Evolutionary conservation across 345 rosid genomes (phyloP).

Genomic region (Eucalyptus microcorys): DNA sequence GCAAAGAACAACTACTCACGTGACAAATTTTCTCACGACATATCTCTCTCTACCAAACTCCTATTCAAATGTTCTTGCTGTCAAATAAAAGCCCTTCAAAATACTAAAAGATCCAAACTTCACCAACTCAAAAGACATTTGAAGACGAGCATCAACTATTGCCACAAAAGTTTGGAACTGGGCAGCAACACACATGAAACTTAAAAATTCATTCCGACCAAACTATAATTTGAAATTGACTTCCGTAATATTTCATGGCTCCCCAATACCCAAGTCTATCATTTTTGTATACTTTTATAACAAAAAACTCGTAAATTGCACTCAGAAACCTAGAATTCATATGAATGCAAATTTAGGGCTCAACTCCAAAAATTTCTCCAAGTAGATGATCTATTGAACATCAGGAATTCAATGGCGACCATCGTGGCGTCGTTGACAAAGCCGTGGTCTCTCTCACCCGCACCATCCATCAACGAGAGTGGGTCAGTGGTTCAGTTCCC

Average conservation of each 20-base stretch:
- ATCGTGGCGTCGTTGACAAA: too few relatives aligned
- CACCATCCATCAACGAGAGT: neutral
- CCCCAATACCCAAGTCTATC: neutral
- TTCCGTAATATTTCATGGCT: neutral
- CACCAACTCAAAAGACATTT: neutral
- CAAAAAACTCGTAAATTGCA: neutral
- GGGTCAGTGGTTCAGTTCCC: neutral
- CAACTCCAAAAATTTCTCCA: neutral
- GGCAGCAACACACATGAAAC: neutral
- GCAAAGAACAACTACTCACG: neutral
- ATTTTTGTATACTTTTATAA: neutral
- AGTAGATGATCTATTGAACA: neutral
- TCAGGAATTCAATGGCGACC: neutral
- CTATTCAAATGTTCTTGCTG: neutral
- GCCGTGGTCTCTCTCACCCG: neutral
- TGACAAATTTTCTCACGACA: neutral
- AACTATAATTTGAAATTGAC: neutral
- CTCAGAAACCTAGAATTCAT: neutral
- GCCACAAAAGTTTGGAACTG: neutral
- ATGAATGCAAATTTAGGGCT: neutral
- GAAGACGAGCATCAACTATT: neutral
- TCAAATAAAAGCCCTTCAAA: neutral
- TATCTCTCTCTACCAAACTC: neutral
- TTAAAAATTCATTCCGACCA: neutral
- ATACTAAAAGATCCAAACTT: neutral